Evolutionary conservation across 2,329 filamentous ascomycete species (phyloP).

Genomic region (Aspergillus sp.): DNA sequence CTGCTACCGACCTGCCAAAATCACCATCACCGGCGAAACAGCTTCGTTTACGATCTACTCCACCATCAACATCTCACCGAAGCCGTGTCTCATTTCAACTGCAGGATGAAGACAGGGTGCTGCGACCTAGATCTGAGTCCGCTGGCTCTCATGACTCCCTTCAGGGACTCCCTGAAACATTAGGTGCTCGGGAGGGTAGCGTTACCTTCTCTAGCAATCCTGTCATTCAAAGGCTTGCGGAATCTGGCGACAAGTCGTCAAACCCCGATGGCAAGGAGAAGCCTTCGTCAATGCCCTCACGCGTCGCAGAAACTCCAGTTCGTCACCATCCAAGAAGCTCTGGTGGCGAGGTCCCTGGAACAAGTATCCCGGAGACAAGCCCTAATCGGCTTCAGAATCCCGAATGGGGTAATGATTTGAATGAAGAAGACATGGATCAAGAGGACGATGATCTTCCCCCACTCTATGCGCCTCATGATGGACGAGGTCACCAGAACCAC

Average conservation of each 20-base stretch:
- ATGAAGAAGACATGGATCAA: constrained; percentile 26
- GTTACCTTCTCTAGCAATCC: constrained; percentile 17
- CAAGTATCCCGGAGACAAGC: constrained; percentile 40
- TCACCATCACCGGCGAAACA: constrained; percentile 17
- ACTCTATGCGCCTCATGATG: constrained; percentile 21
- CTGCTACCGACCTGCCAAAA: constrained; percentile 9
- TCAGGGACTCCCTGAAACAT: constrained; percentile 5
- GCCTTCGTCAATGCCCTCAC: constrained; percentile 39
- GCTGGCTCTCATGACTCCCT: constrained; percentile 9
- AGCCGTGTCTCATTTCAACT: constrained; percentile 8
- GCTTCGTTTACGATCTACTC: constrained; percentile 21
- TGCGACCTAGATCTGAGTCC: constrained; percentile 9
- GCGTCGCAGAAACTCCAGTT: constrained; percentile 41
- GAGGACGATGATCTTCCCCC: constrained; percentile 41
- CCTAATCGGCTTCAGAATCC: constrained; percentile 26
- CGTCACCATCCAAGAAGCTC: constrained; percentile 18
- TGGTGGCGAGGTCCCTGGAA: constrained; percentile 29
- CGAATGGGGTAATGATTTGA: constrained; percentile 21
- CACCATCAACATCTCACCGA: constrained; percentile 21
- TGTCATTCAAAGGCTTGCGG: constrained; percentile 5
- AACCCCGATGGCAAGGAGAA: constrained; percentile 23
- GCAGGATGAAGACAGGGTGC: neutral
- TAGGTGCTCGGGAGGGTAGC: constrained; percentile 8
- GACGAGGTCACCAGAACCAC: constrained; percentile 19
- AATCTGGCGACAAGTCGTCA: constrained; percentile 7